Evolutionary conservation across 2,329 filamentous ascomycete genomes (phyloP), one percentile per base, ranked within the genome.

Genomic region (Pseudogymnoascus sp.): DNA sequence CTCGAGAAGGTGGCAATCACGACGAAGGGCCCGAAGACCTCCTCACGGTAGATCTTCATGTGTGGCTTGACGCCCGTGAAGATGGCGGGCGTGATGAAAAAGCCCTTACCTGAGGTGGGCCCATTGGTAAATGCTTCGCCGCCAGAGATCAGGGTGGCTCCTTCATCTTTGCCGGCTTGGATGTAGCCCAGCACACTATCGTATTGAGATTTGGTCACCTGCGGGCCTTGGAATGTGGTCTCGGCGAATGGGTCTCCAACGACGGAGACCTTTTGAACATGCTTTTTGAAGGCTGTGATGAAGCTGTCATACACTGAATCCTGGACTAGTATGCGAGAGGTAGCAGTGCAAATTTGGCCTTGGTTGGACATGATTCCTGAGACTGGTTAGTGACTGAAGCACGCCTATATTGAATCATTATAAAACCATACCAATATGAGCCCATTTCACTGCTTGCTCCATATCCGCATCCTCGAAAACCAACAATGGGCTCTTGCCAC

Each of bases 11-110:
- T 89, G 75, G 83, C 79, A 72, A 90, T 85, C 66, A 83, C 80
- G 79, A 85, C 87, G 67, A 90, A 87, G 42, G 87, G 87, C 65
- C 87, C 87, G 74, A 90, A 90, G 75, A 90, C 89, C 76, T 90
- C 87, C 75, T 89, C 86, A 76, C 88, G 83, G 74, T 87, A 82
- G 71, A 90, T 89, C 81, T 86, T 88, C 86, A 89, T 89, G 75
- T 88, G 82, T 67, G 86, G 82, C 53, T 79, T 83, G 67, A 89
- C 87, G 72, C 87, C 83, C 71, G 83, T 83, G 82, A 90, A 89
- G 78, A 90, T 87, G 69, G 87, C 89, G 10, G 87, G 87, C 76
- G 88, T 79, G 73, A 90, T 88, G 79, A 88, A 90, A 79, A 84
- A 89, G 62, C 86, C 86, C 6, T n/a, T 17, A 70, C 82, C 78